A percentile compares a stretch with the other conserved stretches of the same genome.
Evolutionary conservation across 2,329 filamentous ascomycete species (phyloP).

Genomic region (Dendryphion nanum): DNA sequence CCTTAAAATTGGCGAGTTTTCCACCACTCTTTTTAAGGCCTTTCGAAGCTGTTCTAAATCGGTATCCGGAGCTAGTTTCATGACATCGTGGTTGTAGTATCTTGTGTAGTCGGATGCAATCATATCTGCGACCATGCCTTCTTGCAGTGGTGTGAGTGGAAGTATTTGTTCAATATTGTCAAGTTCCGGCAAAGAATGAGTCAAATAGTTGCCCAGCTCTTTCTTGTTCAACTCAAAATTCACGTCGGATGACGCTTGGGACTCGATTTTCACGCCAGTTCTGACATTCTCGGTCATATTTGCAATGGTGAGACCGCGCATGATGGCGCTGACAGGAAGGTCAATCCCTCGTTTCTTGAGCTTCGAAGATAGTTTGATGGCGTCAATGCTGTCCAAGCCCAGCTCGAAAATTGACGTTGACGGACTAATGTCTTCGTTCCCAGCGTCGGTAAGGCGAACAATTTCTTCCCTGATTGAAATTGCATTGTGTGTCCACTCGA

Average conservation of each 20-base stretch:
- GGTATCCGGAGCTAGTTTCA: conserved; percentile 57
- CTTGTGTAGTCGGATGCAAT: conserved; percentile 67
- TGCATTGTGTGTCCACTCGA: conserved; percentile 61
- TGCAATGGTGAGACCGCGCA: conserved; percentile 67
- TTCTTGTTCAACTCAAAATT: conserved; percentile 19
- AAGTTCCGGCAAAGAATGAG: conserved; percentile 32
- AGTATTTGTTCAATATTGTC: conserved; percentile 58
- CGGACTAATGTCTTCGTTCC: conserved; percentile 53
- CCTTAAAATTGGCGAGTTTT: conserved; percentile 67
- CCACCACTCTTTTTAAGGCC: conserved; percentile 63
- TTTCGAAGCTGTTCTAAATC: conserved; percentile 56
- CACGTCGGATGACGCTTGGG: conserved; percentile 6
- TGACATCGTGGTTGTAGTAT: conserved; percentile 84
- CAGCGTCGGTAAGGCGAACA: conserved; percentile 58
- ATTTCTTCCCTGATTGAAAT: conserved; percentile 60
- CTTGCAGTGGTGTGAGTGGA: conserved; percentile 80
- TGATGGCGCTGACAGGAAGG: conserved; percentile 72
- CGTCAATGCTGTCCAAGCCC: conserved; percentile 88
- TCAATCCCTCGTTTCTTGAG: conserved; percentile 61
- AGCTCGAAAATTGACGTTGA: conserved; percentile 72
- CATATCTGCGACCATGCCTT: conserved; percentile 84
- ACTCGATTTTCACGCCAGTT: conserved; percentile 2
- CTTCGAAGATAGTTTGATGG: conserved; percentile 76
- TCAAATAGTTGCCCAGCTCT: conserved; percentile 42
- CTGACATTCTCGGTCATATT: conserved; percentile 50